phyloP scores from a whole-genome alignment of 108 stramenopile genomes.

The Cyclotella sp. region DNA sequence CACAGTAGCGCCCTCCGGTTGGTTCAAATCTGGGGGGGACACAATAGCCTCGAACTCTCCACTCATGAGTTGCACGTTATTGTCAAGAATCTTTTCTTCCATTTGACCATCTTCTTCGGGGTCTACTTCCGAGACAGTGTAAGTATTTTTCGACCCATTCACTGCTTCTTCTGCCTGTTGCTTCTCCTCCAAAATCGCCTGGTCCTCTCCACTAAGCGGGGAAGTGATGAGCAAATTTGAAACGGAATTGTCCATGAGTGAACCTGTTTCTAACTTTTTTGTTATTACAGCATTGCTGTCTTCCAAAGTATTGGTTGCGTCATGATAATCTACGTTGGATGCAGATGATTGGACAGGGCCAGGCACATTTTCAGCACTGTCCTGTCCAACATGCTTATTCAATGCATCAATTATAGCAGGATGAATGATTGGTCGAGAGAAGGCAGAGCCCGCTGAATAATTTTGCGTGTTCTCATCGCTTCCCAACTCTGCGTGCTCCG shows the following conservation, averaged over 20 bases:
- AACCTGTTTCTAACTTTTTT: not conserved
- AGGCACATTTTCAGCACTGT: not conserved
- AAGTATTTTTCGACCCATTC: not conserved
- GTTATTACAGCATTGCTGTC: not conserved
- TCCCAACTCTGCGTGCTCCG: not conserved
- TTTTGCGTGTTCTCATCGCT: not conserved
- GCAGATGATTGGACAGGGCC: not conserved
- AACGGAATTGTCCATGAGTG: not conserved
- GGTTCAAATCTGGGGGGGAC: not conserved
- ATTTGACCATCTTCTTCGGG: too few relatives aligned
- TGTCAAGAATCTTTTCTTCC: not conserved
- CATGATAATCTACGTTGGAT: not conserved
- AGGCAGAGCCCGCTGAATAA: too few relatives aligned
- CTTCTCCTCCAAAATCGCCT: not conserved
- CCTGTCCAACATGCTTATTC: not conserved
- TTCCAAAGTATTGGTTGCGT: not conserved
- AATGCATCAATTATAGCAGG: conserved; percentile 5
- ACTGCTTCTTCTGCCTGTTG: not conserved
- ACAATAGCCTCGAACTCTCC: not conserved
- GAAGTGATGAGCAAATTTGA: conserved; percentile 1
- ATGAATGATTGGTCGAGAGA: conserved; percentile 9
- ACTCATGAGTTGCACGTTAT: not conserved
- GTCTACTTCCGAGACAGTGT: not conserved
- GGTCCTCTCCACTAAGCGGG: not conserved
- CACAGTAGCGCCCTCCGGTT: not conserved